Percentiles rank a stretch among this genome's conserved stretches.
Evolutionary conservation across 139 green algal genomes (phyloP).

Genomic region (Raphidocelis subcapitata): DNA sequence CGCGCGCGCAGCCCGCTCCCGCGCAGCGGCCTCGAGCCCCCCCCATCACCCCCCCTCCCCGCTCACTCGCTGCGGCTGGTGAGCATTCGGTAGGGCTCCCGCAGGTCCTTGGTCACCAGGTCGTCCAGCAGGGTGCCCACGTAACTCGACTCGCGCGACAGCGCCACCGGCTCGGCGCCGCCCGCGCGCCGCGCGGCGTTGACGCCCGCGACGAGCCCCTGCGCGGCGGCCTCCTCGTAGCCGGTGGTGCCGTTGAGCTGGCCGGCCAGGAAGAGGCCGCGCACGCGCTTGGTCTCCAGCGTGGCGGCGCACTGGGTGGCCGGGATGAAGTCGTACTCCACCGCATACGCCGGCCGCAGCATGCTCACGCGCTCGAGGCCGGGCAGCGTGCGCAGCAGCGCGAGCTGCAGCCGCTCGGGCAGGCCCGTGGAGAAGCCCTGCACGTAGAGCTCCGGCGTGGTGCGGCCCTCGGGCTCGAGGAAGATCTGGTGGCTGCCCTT

Average conservation of each 20-base stretch:
- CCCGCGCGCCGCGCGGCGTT: conserved; percentile 83
- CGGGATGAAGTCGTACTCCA: conserved; percentile 99
- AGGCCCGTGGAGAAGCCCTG: conserved; percentile 89
- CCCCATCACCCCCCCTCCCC: neutral
- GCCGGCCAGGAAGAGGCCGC: conserved; percentile 93
- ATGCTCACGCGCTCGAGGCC: conserved; percentile 85
- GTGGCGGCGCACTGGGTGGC: conserved; percentile 82
- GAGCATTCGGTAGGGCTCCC: conserved; percentile 98
- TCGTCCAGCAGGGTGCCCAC: conserved; percentile 96
- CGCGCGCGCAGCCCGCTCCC: too few relatives aligned
- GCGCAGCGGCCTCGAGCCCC: too few relatives aligned
- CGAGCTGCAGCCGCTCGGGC: conserved; percentile 90
- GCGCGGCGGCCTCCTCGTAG: conserved; percentile 95
- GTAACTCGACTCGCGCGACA: conserved; percentile 83
- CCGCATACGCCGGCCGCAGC: conserved; percentile 94
- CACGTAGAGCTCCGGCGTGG: conserved; percentile 52
- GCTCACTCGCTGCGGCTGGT: conserved; percentile 57
- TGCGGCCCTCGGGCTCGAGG: conserved; percentile 93
- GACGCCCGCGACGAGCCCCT: conserved; percentile 90
- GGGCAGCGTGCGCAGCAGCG: conserved; percentile 90
- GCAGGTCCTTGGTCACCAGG: conserved; percentile 94
- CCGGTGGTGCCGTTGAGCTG: conserved; percentile 99
- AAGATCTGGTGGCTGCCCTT: conserved; percentile 96
- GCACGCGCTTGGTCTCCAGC: conserved; percentile 90
- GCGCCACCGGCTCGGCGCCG: conserved; percentile 40